Evolutionary conservation across 805 yeast species (phyloP).

Genomic region (Kodamaea neixiangensis): DNA sequence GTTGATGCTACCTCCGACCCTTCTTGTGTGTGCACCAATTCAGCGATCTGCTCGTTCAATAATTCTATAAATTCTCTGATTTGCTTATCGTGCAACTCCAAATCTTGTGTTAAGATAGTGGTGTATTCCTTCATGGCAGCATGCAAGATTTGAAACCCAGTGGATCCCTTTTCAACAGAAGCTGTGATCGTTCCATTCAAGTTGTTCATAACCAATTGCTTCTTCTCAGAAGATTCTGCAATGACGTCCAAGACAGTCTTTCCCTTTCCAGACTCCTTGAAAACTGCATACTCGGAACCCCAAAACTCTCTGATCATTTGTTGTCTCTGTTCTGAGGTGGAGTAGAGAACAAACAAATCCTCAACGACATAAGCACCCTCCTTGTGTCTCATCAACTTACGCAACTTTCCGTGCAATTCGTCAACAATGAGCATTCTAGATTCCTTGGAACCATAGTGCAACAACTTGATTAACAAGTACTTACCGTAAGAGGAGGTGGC

Average conservation of each 20-base stretch:
- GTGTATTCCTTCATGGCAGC: slow-evolving; percentile 93
- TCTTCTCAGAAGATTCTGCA: slow-evolving; percentile 71
- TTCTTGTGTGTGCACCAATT: slow-evolving; percentile 91
- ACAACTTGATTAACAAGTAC: slow-evolving; percentile 80
- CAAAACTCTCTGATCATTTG: slow-evolving; percentile 96
- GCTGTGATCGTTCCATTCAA: slow-evolving; percentile 82
- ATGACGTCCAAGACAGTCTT: slow-evolving; percentile 67
- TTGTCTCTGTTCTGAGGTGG: slow-evolving; percentile 78
- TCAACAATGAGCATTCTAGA: slow-evolving; percentile 73
- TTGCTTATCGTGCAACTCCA: slow-evolving; percentile 51
- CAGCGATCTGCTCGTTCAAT: slow-evolving; percentile 86
- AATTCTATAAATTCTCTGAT: slow-evolving; percentile 80
- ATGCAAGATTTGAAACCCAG: slow-evolving; percentile 93
- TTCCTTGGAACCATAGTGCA: slow-evolving; percentile 88
- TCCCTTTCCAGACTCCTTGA: slow-evolving; percentile 70
- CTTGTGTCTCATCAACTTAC: slow-evolving; percentile 92
- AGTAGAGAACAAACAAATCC: slow-evolving; percentile 83
- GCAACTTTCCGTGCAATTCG: slow-evolving; percentile 86
- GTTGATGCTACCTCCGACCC: slow-evolving; percentile 90
- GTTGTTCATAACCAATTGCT: slow-evolving; percentile 71
- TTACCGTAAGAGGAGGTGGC: slow-evolving; percentile 95
- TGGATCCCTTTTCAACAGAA: slow-evolving; percentile 91
- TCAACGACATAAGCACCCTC: slow-evolving; percentile 98
- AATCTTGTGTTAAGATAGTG: slow-evolving; percentile 61
- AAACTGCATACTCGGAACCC: slow-evolving; percentile 94